Conservation (phyloP, 164 flowering plant species). For the Nymphaea thermarum region DNA sequence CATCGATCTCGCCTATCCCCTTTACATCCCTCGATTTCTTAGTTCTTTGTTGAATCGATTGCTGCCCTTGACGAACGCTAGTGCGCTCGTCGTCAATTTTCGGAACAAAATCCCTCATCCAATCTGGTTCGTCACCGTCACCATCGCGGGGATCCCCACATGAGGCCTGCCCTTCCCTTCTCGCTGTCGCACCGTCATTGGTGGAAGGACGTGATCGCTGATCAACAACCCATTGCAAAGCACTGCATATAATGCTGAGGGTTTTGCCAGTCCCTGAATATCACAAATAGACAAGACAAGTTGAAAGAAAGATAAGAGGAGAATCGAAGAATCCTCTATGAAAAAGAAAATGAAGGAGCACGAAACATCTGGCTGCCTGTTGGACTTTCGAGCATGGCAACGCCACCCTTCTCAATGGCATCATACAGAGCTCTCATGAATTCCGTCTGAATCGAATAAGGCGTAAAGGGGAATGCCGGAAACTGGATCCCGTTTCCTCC, state of each 20-base stretch:
- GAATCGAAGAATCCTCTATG: neutral
- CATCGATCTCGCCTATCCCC: slow-evolving; percentile 5
- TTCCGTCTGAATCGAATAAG: slow-evolving; percentile 76
- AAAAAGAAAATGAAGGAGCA: neutral
- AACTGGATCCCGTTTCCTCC: slow-evolving; percentile 19
- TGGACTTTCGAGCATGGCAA: slow-evolving; percentile 97
- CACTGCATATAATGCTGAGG: slow-evolving; percentile 86
- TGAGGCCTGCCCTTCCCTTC: neutral
- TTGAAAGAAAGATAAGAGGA: too few relatives aligned
- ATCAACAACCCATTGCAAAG: slow-evolving; percentile 83
- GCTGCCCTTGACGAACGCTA: slow-evolving; percentile 2
- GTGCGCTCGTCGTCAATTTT: slow-evolving; percentile 15
- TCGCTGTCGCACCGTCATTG: slow-evolving; percentile 3
- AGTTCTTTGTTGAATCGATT: slow-evolving; percentile 8
- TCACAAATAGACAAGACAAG: neutral
- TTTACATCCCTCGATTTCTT: slow-evolving; percentile 11
- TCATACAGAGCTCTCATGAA: slow-evolving; percentile 82
- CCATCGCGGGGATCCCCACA: slow-evolving; percentile 12
- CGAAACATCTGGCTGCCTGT: slow-evolving; percentile 40
- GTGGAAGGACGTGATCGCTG: slow-evolving; percentile 19
- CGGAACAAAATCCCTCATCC: slow-evolving; percentile 60
- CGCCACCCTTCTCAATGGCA: slow-evolving; percentile 60
- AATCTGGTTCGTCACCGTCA: slow-evolving; percentile 88
- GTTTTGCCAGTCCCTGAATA: slow-evolving; percentile 86
- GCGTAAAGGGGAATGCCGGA: slow-evolving; percentile 74